Evolutionary conservation across 2,329 filamentous ascomycete species (phyloP).

Genomic region (Berkeleyomyces basicola): DNA sequence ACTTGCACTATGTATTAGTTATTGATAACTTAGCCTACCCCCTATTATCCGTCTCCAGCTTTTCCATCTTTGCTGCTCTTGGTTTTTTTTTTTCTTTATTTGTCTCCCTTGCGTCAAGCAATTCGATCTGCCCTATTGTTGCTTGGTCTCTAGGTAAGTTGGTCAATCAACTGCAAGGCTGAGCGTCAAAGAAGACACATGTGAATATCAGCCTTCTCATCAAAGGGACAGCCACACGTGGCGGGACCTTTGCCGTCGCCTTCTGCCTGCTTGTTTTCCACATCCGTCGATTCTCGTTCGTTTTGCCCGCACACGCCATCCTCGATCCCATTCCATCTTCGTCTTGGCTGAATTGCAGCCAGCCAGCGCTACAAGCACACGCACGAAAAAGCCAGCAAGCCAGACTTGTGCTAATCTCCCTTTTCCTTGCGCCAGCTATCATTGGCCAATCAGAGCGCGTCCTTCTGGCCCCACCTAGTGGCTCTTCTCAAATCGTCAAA

Average conservation of each 20-base stretch:
- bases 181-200: not conserved
- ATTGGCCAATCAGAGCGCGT: slow-evolving; percentile 1
- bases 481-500: slow-evolving; percentile 1
- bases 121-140: no score
- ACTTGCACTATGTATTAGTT: no score
- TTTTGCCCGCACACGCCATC: no score
- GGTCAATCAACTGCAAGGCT: not conserved
- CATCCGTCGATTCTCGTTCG: not conserved
- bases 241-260: not conserved
- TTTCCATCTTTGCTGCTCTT: no score
- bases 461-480: not conserved
- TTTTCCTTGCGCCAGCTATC: not conserved
- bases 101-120: no score
- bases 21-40: no score
- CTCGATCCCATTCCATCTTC: not conserved
- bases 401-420: not conserved
- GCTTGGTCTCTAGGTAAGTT: not conserved
- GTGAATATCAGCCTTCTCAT: not conserved
- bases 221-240: no score
- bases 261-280: not conserved
- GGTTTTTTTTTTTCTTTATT: no score
- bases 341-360: not conserved
- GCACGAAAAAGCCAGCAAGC: not conserved
- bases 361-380: not conserved
- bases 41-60: no score